A percentile compares a stretch with the other conserved stretches of the same genome.
These are phyloP conservation scores for Neobulgaria alba DNA, from an alignment of 2,329 filamentous ascomycete species.

Conservation along the genomic window DNA sequence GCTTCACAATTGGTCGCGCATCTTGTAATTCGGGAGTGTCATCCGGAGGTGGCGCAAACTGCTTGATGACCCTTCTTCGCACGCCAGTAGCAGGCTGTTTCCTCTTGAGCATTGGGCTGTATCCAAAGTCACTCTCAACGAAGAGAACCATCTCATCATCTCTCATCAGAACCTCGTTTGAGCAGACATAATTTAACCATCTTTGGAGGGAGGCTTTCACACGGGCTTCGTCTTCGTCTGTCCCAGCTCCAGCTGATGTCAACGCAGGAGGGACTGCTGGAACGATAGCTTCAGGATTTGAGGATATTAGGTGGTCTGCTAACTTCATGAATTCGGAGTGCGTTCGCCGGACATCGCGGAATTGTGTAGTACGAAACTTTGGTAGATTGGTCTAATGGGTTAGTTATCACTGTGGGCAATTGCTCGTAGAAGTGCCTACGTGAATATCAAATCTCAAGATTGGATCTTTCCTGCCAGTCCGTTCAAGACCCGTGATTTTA, in stretches of 20 bases:
- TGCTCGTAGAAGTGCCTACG: conserved; percentile 46
- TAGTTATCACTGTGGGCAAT: conserved; percentile 8
- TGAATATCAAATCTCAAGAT: conserved; percentile 94
- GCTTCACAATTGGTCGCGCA: conserved; percentile 82
- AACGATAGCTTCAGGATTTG: conserved; percentile 93
- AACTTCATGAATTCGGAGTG: conserved; percentile 96
- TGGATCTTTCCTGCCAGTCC: conserved; percentile 90
- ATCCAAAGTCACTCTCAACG: conserved; percentile 98
- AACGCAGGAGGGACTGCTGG: conserved; percentile 91
- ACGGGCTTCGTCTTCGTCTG: conserved; percentile 85
- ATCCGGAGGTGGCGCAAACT: conserved; percentile 94
- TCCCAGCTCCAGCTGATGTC: conserved; percentile 88
- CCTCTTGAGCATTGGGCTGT: conserved; percentile 89
- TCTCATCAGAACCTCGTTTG: conserved; percentile 83
- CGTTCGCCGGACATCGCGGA: conserved; percentile 89
- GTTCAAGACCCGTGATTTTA: conserved; percentile 88
- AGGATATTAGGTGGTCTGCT: conserved; percentile 90
- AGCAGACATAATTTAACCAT: conserved; percentile 91
- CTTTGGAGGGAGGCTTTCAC: conserved; percentile 86
- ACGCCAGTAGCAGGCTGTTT: conserved; percentile 97
- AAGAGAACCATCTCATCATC: conserved; percentile 98
- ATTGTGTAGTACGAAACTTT: conserved; percentile 94
- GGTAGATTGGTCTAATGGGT: conserved; percentile 82
- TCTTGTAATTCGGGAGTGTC: conserved; percentile 92
- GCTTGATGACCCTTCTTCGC: conserved; percentile 89